Conservation (phyloP, 23 red algal species). For the Gracilariopsis chorda region DNA sequence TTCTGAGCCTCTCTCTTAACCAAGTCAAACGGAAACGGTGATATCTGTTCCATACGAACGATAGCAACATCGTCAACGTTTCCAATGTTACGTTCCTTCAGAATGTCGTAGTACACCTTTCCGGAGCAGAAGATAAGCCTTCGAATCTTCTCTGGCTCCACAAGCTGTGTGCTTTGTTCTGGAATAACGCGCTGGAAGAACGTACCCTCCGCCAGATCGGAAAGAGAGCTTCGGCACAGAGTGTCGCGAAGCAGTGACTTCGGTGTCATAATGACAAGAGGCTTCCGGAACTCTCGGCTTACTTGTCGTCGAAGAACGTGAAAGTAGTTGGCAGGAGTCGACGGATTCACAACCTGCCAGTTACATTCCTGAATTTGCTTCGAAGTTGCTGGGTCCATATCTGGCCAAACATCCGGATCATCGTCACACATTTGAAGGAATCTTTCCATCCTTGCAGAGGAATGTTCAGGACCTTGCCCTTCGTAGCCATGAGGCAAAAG, state of each 20-base stretch:
- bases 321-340: constrained; percentile 98
- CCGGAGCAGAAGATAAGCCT: constrained; percentile 90
- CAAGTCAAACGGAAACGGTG: constrained; percentile 92
- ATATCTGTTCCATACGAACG: constrained; percentile 93
- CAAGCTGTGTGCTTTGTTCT: constrained; percentile 33
- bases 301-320: constrained; percentile 97
- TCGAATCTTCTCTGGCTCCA: constrained; percentile 66
- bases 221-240: constrained; percentile 59
- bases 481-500: constrained; percentile 97
- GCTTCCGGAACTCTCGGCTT: constrained; percentile 96
- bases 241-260: constrained; percentile 91
- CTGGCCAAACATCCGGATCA: constrained; percentile 89
- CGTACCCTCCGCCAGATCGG: constrained; percentile 76
- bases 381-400: constrained; percentile 70
- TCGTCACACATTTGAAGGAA: constrained; percentile 97
- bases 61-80: constrained; percentile 85
- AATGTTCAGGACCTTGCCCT: constrained; percentile 99
- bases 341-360: constrained; percentile 91
- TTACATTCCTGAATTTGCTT: constrained; percentile 91
- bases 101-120: constrained; percentile 95
- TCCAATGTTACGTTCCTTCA: constrained; percentile 74
- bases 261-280: constrained; percentile 92
- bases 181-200: constrained; percentile 82
- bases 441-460: constrained; percentile 90
- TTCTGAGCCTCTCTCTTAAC: constrained; percentile 72